phyloP scores from a whole-genome alignment of 192 early-diverging fungal genomes.

The Mortierella hygrophila region DNA sequence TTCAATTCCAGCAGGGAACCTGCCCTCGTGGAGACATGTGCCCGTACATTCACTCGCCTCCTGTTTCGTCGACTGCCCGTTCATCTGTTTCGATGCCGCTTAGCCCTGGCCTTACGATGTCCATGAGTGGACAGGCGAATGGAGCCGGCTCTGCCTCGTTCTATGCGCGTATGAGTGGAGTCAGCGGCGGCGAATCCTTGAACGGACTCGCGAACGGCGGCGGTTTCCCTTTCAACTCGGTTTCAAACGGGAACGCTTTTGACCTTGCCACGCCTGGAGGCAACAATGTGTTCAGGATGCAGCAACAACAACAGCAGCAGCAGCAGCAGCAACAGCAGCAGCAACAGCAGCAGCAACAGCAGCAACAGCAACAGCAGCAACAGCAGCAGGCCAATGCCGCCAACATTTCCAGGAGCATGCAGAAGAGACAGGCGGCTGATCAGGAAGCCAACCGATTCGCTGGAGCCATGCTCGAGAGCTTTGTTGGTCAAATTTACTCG shows the following conservation, averaged over 20 bases:
- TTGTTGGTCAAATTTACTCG: conserved; percentile 79
- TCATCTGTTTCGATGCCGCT: conserved; percentile 30
- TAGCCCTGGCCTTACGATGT: conserved; percentile 39
- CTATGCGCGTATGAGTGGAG: conserved; percentile 42
- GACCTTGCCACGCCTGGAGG: conserved; percentile 24
- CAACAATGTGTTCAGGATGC: conserved; percentile 32
- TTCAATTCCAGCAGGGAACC: conserved; percentile 59
- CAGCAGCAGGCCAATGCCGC: conserved; percentile 14
- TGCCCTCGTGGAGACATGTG: conserved; percentile 67
- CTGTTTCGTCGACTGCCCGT: conserved; percentile 32
- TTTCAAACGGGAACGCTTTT: conserved; percentile 33
- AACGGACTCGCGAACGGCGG: conserved; percentile 22
- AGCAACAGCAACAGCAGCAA: conserved; percentile 31
- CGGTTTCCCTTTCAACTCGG: conserved; percentile 42
- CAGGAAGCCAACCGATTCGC: conserved; percentile 76
- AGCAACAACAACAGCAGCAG: conserved; percentile 26
- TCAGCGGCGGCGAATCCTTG: conserved; percentile 19
- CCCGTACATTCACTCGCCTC: conserved; percentile 60
- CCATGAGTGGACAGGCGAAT: conserved; percentile 31
- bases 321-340: conserved; percentile 11
- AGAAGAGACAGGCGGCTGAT: conserved; percentile 39
- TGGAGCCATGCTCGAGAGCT: conserved; percentile 75
- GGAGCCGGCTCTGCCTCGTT: conserved; percentile 31
- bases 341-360: conserved; percentile 19
- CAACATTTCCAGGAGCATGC: conserved; percentile 29